These are phyloP conservation scores for Botryotinia narcissicola DNA, from an alignment of 2,329 filamentous ascomycete genomes.

Conservation along the genomic window DNA sequence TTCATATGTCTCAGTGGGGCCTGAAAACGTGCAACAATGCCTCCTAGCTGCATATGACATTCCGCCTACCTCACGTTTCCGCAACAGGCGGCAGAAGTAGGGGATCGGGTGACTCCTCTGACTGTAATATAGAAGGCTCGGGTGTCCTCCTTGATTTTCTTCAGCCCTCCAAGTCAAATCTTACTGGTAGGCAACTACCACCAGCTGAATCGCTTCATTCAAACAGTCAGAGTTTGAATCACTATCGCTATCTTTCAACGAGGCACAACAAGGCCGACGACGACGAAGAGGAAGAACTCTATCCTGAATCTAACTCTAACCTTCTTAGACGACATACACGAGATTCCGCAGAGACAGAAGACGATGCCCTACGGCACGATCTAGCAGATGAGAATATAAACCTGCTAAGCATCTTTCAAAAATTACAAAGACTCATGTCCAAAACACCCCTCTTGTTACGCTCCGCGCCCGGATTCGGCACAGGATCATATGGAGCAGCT, in stretches of 20 bases:
- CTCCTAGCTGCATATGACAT: slow-evolving; percentile 21
- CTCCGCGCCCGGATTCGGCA: slow-evolving; percentile 58
- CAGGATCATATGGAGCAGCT: slow-evolving; percentile 59
- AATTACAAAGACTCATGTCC: slow-evolving; percentile 40
- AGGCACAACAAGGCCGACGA: slow-evolving; percentile 20
- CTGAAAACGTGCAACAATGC: slow-evolving; percentile 18
- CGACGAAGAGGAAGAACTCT: slow-evolving; percentile 30
- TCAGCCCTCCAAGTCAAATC: background rate
- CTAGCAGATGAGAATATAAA: slow-evolving; percentile 20
- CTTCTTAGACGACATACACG: slow-evolving; percentile 31
- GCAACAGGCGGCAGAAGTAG: slow-evolving; percentile 18
- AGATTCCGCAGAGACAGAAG: slow-evolving; percentile 22
- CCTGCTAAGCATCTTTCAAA: slow-evolving; percentile 27
- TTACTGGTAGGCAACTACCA: background rate
- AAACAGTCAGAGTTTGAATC: background rate
- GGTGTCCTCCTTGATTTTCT: slow-evolving; percentile 11
- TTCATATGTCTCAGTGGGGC: slow-evolving; percentile 13
- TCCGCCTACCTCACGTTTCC: slow-evolving; percentile 13
- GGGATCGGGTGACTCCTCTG: slow-evolving; percentile 18
- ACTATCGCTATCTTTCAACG: slow-evolving; percentile 4
- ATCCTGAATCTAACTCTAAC: slow-evolving; percentile 33
- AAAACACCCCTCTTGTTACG: slow-evolving; percentile 56
- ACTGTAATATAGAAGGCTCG: slow-evolving; percentile 15
- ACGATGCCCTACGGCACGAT: slow-evolving; percentile 23
- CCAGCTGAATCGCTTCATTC: background rate